Percentiles rank a stretch among this genome's conserved stretches.
Evolutionary conservation across 805 yeast species (phyloP).

Genomic region (Candida ponderosae): DNA sequence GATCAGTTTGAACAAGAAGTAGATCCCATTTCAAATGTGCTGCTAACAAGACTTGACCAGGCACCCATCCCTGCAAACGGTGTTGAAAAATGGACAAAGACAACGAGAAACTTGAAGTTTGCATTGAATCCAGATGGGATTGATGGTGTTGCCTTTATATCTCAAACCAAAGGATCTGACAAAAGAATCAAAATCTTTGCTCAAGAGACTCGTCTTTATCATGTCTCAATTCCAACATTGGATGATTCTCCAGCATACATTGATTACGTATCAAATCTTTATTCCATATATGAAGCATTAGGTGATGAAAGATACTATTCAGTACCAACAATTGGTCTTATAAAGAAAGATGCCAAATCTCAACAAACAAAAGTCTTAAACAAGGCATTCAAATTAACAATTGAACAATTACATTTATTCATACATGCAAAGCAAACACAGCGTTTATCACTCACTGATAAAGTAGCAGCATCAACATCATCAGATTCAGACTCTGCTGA

Average conservation of each 20-base stretch:
- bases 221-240: slow-evolving; percentile 31
- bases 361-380: slow-evolving; percentile 30
- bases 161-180: slow-evolving; percentile 19
- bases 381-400: slow-evolving; percentile 24
- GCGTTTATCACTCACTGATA: slow-evolving; percentile 9
- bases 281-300: slow-evolving; percentile 43
- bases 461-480: slow-evolving; percentile 2
- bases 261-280: slow-evolving; percentile 41
- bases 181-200: slow-evolving; percentile 22
- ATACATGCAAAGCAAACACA: slow-evolving; percentile 24
- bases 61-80: slow-evolving; percentile 25
- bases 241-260: slow-evolving; percentile 34
- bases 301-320: slow-evolving; percentile 36
- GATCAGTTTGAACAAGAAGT: slow-evolving; percentile 15
- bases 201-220: slow-evolving; percentile 34
- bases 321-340: slow-evolving; percentile 31
- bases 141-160: slow-evolving; percentile 31
- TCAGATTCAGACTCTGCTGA: slow-evolving; percentile 4
- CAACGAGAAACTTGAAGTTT: slow-evolving; percentile 32
- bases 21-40: slow-evolving; percentile 19
- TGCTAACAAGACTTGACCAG: slow-evolving; percentile 24
- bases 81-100: slow-evolving; percentile 24
- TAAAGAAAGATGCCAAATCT: slow-evolving; percentile 22
- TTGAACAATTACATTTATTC: slow-evolving; percentile 25
- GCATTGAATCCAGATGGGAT: slow-evolving; percentile 37